Evolutionary conservation across 441 rosid species (phyloP), one percentile per base, ranked within the genome.

Genomic region (Brassica balearica): DNA sequence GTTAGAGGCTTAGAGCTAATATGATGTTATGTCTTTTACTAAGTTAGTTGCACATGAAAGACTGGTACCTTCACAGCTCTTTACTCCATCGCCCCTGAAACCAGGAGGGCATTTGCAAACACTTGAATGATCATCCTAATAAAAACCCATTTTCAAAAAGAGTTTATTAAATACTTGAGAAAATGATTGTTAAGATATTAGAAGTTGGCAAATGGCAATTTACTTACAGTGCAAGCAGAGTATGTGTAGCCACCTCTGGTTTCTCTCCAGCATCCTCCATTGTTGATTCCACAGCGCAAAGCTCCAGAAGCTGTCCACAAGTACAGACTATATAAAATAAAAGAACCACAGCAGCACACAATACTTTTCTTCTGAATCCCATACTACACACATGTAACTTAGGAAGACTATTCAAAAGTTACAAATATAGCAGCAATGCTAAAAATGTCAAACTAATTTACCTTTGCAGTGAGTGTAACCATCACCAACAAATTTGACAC

Each of bases 181-280:
- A 66, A 65, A 38, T 38, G 69, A 5, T 65, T 65, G 69, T 10
- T 5, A 11, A 19, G 55, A 65, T 19, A 4, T 17, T 38, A 36
- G 29, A 36, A 17, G 8, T 65, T 38, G 15, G 53, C 15, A 6
- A 38, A 38, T 38, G 55, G 5, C 53, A 29, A 29, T 29, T 29
- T 51, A 86, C 97, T 86, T 81, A 95, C 98, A 53, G 34, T 7
- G 65, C 99, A 93, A 62, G 99, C 99, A 61, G 99, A 87, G 76
- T 82, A 89, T 4, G 92, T 87, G 81, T 60, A 84, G 79, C 89
- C 87, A 68, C 83, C 87, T 70, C 77, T 87, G 62, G 91, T 82
- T 80, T 87, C 69, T 80, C 81, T 90, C 99, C 99, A 95, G 76
- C 99, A 95, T 73, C 97, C 96, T 58, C 98, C 97, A 77, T 93